A percentile compares a stretch with the other conserved stretches of the same genome.
Evolutionary conservation across 192 early-diverging fungal genomes (phyloP).

Genomic region (Coemansia sp.): DNA sequence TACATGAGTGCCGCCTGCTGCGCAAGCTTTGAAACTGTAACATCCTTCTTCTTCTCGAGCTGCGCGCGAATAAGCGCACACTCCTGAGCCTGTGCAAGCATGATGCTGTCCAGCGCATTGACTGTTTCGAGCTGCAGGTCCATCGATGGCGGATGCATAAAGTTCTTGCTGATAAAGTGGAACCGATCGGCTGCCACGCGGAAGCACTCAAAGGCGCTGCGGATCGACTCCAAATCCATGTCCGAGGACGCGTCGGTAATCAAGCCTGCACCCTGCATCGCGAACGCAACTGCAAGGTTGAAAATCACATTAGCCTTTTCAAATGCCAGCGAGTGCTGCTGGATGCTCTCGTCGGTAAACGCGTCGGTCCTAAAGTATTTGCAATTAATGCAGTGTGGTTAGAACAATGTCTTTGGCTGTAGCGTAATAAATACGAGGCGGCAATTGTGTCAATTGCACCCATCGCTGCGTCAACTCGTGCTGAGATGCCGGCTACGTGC

Average conservation of each 20-base stretch:
- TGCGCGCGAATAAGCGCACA: conserved; percentile 83
- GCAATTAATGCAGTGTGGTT: conserved; percentile 1
- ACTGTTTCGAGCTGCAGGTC: conserved; percentile 91
- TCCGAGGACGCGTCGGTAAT: conserved; percentile 54
- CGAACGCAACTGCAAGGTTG: conserved; percentile 84
- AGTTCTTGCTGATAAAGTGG: conserved; percentile 96
- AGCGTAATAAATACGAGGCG: not conserved
- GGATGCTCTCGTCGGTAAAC: conserved; percentile 72
- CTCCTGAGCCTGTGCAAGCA: conserved; percentile 96
- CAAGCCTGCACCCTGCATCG: conserved; percentile 48
- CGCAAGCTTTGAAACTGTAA: conserved; percentile 87
- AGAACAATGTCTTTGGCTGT: not conserved
- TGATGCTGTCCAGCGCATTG: conserved; percentile 77
- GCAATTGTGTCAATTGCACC: not conserved
- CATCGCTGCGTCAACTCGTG: not conserved
- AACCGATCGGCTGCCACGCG: conserved; percentile 93
- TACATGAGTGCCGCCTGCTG: conserved; percentile 78
- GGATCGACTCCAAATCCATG: conserved; percentile 59
- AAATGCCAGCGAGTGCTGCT: conserved; percentile 93
- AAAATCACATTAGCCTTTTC: conserved; percentile 96
- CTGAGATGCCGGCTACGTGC: not conserved
- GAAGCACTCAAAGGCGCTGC: conserved; percentile 85
- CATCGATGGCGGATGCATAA: conserved; percentile 90
- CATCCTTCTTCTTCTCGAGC: conserved; percentile 83
- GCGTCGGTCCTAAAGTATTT: conserved; percentile 66